These are phyloP conservation scores for Aspergillus funiculosus DNA, from an alignment of 495 filamentous ascomycete genomes.

Conservation along the genomic window DNA sequence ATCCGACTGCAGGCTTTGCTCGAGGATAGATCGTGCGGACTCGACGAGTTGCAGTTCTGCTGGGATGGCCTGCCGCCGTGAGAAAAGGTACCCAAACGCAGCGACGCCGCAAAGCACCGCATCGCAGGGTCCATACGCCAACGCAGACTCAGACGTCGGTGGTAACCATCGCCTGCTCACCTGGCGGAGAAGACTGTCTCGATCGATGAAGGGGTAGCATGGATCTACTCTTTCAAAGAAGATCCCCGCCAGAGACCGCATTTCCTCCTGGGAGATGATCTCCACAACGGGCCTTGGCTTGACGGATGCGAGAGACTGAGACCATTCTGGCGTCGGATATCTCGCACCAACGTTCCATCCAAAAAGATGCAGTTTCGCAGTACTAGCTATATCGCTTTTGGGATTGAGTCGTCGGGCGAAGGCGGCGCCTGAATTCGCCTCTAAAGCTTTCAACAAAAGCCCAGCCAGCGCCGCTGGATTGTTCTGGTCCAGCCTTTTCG, in stretches of 20 bases:
- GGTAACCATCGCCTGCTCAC: conserved; percentile 36
- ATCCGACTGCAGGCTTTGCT: conserved; percentile 32
- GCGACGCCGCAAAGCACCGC: conserved; percentile 44
- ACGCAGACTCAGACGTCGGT: conserved; percentile 8
- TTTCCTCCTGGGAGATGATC: conserved; percentile 38
- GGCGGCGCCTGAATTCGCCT: conserved; percentile 51
- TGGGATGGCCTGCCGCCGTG: conserved; percentile 25
- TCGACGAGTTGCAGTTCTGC: conserved; percentile 37
- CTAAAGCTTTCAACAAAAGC: conserved; percentile 33
- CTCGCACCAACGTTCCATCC: conserved; percentile 51
- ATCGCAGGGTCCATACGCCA: conserved; percentile 33
- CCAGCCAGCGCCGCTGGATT: conserved; percentile 11
- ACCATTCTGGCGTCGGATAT: conserved; percentile 20
- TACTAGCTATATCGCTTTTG: conserved; percentile 44
- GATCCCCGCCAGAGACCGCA: conserved; percentile 32
- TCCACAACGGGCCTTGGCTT: conserved; percentile 26
- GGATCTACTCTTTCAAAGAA: conserved; percentile 49
- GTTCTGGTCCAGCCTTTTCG: neutral
- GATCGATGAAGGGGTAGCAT: conserved; percentile 47
- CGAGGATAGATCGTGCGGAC: conserved; percentile 39
- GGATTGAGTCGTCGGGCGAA: conserved; percentile 50
- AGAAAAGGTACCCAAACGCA: conserved; percentile 46
- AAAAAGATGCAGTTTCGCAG: conserved; percentile 50
- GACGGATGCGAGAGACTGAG: conserved; percentile 6
- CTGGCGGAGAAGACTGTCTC: conserved; percentile 25